phyloP scores from a whole-genome alignment of 1,284 basidiomycete genomes.

The Singerocomus inundabilis region DNA sequence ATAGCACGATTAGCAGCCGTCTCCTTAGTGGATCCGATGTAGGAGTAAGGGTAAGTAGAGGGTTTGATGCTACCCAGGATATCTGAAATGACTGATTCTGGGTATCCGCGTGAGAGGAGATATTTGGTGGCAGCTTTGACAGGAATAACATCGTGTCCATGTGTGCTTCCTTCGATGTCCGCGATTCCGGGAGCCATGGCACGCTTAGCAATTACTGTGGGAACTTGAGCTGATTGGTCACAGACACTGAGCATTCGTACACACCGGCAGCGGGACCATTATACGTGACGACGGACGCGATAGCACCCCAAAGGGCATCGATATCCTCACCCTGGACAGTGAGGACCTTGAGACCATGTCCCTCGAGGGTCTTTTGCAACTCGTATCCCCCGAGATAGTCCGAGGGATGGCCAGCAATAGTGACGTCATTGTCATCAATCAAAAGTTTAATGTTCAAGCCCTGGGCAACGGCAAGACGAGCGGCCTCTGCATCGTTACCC shows the following conservation, averaged over 20 bases:
- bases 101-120: slow-evolving; percentile 63
- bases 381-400: slow-evolving; percentile 79
- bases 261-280: slow-evolving; percentile 75
- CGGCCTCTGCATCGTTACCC: slow-evolving; percentile 86
- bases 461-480: slow-evolving; percentile 79
- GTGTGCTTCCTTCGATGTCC: slow-evolving; percentile 72
- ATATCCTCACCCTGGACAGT: slow-evolving; percentile 75
- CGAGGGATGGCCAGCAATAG: slow-evolving; percentile 83
- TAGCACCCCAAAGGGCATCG: slow-evolving; percentile 68
- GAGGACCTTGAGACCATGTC: slow-evolving; percentile 76
- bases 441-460: slow-evolving; percentile 78
- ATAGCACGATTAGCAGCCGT: slow-evolving; percentile 75
- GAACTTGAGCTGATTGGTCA: slow-evolving; percentile 2
- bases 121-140: slow-evolving; percentile 75
- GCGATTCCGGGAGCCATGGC: slow-evolving; percentile 78
- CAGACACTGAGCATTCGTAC: slow-evolving; percentile 14
- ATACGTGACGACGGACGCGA: slow-evolving; percentile 54
- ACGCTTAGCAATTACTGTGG: slow-evolving; percentile 64
- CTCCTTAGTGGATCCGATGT: slow-evolving; percentile 70
- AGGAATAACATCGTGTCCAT: slow-evolving; percentile 82
- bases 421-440: slow-evolving; percentile 87
- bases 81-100: slow-evolving; percentile 45
- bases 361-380: slow-evolving; percentile 66
- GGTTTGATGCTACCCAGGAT: slow-evolving; percentile 71
- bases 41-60: slow-evolving; percentile 52